Base-by-base conservation (phyloP, 805 yeast species). In the Wickerhamiella vanderwaltii region DNA sequence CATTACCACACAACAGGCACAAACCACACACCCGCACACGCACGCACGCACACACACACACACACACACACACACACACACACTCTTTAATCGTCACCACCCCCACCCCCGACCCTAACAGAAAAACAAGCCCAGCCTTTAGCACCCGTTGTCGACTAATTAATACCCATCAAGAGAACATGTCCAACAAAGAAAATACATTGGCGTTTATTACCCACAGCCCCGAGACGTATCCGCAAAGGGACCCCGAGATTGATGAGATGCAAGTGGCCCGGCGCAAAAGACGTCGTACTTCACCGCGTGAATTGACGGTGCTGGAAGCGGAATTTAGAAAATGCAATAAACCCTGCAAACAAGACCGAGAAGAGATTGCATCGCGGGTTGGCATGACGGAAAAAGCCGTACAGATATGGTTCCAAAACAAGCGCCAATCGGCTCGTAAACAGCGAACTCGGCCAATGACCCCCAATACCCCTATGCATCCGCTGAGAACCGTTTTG, bases 331-430 rank as follows among this genome's bases (percentile, higher is more conserved):
- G 69, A 38, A 56, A 64, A 37, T 86, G 94, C 46, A 67, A 76
- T 33, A 84, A 94, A 38, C 98, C 98, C 35, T 79, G 80, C 56
- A 79, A 78, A 58, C 63, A 69, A 34, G 70, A 79, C 55, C 74
- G 97, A 51, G 67, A 73, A 33, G 81, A 78, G 49, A 82, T 91
- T 49, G 95, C 97, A 4, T 60, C 65, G 23, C 73, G 68, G 49
- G 93, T 91, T 30, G 77, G 77, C 51, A 91, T 91, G 97, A 75
- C 88, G n/a, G 96, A 87, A 60, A 85, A 87, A 60, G 95, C 96
- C 1, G 94, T 91, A 26, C 98, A 91, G 64, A 85, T 88, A 48
- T 91, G 98, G 98, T 91, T 91, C 64, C 98, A 91, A 64, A 91
- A 91, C 62, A 82, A 77, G 60, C 74, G 98, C 60, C 96, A 88